Conservation (phyloP, 108 stramenopile species). For the Skeletonema marinoi region DNA sequence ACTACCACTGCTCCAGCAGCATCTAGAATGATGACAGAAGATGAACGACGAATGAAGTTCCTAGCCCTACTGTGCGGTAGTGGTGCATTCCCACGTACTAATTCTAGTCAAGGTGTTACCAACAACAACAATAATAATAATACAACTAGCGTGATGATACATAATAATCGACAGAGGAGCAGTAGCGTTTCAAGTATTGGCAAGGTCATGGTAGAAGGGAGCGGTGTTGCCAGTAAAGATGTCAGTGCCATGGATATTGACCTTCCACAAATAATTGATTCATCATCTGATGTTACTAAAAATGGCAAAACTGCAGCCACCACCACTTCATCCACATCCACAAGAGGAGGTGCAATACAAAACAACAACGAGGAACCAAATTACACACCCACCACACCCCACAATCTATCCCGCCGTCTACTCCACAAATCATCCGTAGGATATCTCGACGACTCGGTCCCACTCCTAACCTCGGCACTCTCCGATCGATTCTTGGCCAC, state of each 20-base stretch:
- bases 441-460: slow-evolving; percentile 76
- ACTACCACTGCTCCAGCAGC: neutral
- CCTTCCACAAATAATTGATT: neutral
- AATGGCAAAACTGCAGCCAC: neutral
- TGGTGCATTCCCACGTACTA: neutral
- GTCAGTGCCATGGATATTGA: neutral
- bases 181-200: slow-evolving; percentile 4
- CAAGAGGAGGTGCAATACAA: neutral
- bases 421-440: slow-evolving; percentile 81
- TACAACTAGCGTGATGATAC: neutral
- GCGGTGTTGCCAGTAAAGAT: neutral
- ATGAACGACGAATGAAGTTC: slow-evolving; percentile 42
- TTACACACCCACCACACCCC: slow-evolving; percentile 72
- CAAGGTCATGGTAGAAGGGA: slow-evolving; percentile 12
- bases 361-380: slow-evolving; percentile 1
- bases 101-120: neutral
- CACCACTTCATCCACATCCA: neutral
- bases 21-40: slow-evolving; percentile 14
- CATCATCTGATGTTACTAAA: neutral
- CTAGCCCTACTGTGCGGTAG: slow-evolving; percentile 32
- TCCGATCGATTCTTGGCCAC: slow-evolving; percentile 87
- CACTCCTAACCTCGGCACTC: slow-evolving; percentile 64
- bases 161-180: slow-evolving; percentile 8
- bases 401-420: slow-evolving; percentile 72
- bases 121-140: neutral